These are phyloP conservation scores for Apiospora koreana DNA, from an alignment of 2,329 filamentous ascomycete species.

Conservation along the genomic window DNA sequence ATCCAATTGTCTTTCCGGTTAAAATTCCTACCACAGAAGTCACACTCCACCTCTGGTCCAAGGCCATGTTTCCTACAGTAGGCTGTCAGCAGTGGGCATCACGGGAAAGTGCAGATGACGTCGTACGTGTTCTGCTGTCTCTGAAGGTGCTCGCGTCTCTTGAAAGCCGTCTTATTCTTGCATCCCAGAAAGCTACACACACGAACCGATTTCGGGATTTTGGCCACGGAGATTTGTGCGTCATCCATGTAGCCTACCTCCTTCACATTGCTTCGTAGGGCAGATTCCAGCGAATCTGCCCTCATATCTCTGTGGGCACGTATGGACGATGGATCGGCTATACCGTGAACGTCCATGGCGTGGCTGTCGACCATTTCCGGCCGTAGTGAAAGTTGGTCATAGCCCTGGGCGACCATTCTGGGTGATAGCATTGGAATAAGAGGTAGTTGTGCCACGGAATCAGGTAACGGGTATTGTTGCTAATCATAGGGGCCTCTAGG, in stretches of 20 bases:
- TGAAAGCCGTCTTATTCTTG: constrained; percentile 38
- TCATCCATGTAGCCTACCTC: background rate
- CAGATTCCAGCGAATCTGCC: background rate
- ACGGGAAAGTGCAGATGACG: background rate
- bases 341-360: background rate
- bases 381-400: background rate
- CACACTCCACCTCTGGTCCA: background rate
- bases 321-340: background rate
- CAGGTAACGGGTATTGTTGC: background rate
- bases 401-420: background rate
- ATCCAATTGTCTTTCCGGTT: constrained; percentile 27
- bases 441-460: background rate
- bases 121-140: constrained; percentile 47
- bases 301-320: background rate
- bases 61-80: background rate
- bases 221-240: background rate
- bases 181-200: background rate
- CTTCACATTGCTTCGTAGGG: background rate
- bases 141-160: constrained; percentile 57
- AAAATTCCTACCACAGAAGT: constrained; percentile 30
- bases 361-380: background rate
- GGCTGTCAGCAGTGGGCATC: background rate
- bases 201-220: background rate
- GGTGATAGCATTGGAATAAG: background rate
- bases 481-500: background rate